A percentile compares a stretch with the other conserved stretches of the same genome.
Evolutionary conservation across 2,329 filamentous ascomycete genomes (phyloP).

Genomic region (Aspergillus novofumigatus): DNA sequence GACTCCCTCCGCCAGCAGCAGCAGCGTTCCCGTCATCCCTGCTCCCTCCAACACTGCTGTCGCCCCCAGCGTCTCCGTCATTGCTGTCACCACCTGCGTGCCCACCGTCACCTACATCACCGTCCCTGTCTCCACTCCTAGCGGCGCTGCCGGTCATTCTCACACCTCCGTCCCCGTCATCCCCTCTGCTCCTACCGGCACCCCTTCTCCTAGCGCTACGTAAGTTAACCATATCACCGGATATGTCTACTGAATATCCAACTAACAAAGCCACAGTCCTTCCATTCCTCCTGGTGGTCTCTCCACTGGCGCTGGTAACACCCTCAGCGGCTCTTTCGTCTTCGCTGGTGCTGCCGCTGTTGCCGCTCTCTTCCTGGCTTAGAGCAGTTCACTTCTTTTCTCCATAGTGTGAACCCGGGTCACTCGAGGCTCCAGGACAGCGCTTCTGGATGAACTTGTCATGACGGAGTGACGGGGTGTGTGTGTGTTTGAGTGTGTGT

Average conservation of each 20-base stretch:
- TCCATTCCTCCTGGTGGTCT: conserved; percentile 13
- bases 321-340: conserved; percentile 25
- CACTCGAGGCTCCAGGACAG: conserved; percentile 6
- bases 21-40: conserved; percentile 16
- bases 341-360: conserved; percentile 29
- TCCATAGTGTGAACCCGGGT: conserved; percentile 28
- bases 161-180: conserved; percentile 15
- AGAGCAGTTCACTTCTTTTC: conserved; percentile 24
- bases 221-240: conserved; percentile 8
- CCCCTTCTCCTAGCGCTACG: conserved; percentile 11
- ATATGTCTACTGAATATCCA: neutral
- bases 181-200: conserved; percentile 13
- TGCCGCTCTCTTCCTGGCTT: conserved; percentile 31
- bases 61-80: conserved; percentile 20
- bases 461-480: conserved; percentile 7
- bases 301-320: conserved; percentile 29
- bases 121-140: conserved; percentile 9
- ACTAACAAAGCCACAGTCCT: conserved; percentile 8
- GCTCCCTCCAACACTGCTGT: conserved; percentile 9
- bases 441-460: conserved; percentile 2
- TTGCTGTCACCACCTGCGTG: conserved; percentile 30
- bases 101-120: conserved; percentile 30
- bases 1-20: conserved; percentile 29
- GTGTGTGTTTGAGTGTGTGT: conserved; percentile 15
- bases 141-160: conserved; percentile 6